These are phyloP conservation scores for Phytophthora capsici DNA, from an alignment of 352 stramenopile species.

Conservation along the genomic window DNA sequence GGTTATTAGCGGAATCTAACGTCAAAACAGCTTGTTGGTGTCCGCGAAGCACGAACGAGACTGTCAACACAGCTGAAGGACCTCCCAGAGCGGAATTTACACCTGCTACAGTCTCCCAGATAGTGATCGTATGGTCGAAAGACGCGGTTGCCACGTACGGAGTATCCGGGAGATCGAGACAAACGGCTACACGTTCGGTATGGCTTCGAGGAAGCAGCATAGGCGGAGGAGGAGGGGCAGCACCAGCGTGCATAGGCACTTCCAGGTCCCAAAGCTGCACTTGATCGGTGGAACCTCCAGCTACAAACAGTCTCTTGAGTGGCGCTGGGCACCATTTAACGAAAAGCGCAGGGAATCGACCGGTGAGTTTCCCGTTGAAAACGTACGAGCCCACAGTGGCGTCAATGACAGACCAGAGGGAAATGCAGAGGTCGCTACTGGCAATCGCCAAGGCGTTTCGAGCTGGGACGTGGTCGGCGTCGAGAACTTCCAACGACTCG, in stretches of 20 bases:
- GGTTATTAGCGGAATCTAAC: constrained; percentile 59
- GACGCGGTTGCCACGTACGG: constrained; percentile 71
- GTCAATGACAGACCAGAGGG: constrained; percentile 76
- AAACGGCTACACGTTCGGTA: constrained; percentile 60
- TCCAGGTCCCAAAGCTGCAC: constrained; percentile 78
- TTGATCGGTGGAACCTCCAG: constrained; percentile 43
- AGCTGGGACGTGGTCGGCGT: constrained; percentile 61
- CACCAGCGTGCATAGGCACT: constrained; percentile 35
- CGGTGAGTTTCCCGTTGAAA: constrained; percentile 63
- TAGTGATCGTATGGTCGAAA: constrained; percentile 78
- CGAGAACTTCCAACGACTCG: constrained; percentile 49
- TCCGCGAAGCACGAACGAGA: constrained; percentile 65
- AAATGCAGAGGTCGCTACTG: constrained; percentile 61
- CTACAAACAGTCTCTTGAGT: constrained; percentile 58
- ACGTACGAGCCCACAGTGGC: constrained; percentile 64
- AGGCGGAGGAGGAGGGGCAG: constrained; percentile 32
- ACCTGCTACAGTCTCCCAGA: constrained; percentile 67
- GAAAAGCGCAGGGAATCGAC: constrained; percentile 51
- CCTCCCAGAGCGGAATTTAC: constrained; percentile 20
- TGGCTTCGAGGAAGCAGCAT: constrained; percentile 42
- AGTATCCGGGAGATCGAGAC: constrained; percentile 60
- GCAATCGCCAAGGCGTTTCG: constrained; percentile 64
- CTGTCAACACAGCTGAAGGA: constrained; percentile 38
- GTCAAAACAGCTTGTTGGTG: constrained; percentile 72
- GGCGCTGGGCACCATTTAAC: constrained; percentile 61